Conservation (phyloP, 78 protist species). For the Cavenderia fasciculata region DNA sequence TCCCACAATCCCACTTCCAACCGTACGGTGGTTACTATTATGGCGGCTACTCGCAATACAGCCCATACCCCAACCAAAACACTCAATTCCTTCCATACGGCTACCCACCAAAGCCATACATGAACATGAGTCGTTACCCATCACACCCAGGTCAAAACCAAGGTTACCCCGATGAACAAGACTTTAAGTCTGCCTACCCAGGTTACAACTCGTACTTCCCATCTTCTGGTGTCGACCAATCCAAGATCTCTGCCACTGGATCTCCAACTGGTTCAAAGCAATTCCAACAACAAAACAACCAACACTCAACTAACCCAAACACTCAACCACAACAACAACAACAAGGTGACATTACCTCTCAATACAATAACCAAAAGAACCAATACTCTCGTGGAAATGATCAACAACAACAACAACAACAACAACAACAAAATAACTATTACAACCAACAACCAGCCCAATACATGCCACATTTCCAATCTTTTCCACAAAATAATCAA, state of each 20-base stretch:
- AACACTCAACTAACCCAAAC: not conserved
- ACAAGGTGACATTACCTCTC: not conserved
- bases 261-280: slow-evolving; percentile 10
- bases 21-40: no score
- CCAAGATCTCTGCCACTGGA: not conserved
- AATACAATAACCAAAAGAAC: slow-evolving; percentile 9
- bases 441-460: slow-evolving; percentile 10
- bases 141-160: slow-evolving; percentile 5
- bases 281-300: not conserved
- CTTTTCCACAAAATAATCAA: no score
- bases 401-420: slow-evolving; percentile 3
- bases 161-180: slow-evolving; percentile 49
- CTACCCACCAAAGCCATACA: slow-evolving; percentile 8
- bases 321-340: not conserved
- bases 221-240: not conserved
- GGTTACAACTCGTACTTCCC: slow-evolving; percentile 14
- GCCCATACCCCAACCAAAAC: slow-evolving; percentile 33
- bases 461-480: slow-evolving; percentile 10
- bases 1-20: slow-evolving; percentile 1
- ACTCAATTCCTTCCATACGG: slow-evolving; percentile 29
- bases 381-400: no score
- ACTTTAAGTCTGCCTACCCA: slow-evolving; percentile 9
- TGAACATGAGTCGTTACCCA: slow-evolving; percentile 23
- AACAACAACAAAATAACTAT: slow-evolving; percentile 13
- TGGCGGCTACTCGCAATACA: slow-evolving; percentile 21